Evolutionary conservation across 169 alveolate species (phyloP).

Genomic region (Babesia ovata): DNA sequence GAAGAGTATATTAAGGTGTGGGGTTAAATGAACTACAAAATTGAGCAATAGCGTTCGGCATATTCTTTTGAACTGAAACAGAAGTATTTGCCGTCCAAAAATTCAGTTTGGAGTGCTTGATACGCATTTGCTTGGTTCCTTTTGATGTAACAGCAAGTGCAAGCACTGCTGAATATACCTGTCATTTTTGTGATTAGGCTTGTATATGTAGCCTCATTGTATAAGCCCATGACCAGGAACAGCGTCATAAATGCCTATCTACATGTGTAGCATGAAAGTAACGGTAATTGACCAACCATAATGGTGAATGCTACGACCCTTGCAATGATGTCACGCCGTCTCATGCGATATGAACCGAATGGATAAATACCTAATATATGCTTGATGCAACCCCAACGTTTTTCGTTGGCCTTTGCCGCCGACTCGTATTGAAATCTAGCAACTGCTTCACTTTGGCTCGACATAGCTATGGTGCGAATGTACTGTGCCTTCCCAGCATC

Average conservation of each 20-base stretch:
- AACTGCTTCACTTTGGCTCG: constrained; percentile 4
- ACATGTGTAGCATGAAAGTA: not conserved
- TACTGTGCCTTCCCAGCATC: not conserved
- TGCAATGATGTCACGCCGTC: constrained; percentile 10
- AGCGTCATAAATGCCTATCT: not conserved
- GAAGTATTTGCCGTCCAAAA: constrained; percentile 20
- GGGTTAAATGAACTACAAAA: too few species aligned
- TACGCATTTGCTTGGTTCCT: not conserved
- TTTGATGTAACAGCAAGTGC: constrained; percentile 21
- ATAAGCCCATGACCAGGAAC: not conserved
- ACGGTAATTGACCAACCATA: not conserved
- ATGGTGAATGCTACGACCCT: not conserved
- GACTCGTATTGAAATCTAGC: constrained; percentile 1
- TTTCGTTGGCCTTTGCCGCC: not conserved
- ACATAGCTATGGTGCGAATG: not conserved
- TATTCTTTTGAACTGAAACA: constrained; percentile 15
- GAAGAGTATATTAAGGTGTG: too few species aligned
- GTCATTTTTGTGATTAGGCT: not conserved
- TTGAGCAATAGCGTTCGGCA: constrained; percentile 7
- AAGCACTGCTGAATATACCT: constrained; percentile 4
- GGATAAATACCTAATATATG: constrained; percentile 23
- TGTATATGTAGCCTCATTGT: not conserved
- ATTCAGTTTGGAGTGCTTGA: not conserved
- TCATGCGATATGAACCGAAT: constrained; percentile 30
- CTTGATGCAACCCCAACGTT: not conserved